Base-by-base conservation (phyloP, 495 filamentous ascomycete species). In the Lophium mytilinum region DNA sequence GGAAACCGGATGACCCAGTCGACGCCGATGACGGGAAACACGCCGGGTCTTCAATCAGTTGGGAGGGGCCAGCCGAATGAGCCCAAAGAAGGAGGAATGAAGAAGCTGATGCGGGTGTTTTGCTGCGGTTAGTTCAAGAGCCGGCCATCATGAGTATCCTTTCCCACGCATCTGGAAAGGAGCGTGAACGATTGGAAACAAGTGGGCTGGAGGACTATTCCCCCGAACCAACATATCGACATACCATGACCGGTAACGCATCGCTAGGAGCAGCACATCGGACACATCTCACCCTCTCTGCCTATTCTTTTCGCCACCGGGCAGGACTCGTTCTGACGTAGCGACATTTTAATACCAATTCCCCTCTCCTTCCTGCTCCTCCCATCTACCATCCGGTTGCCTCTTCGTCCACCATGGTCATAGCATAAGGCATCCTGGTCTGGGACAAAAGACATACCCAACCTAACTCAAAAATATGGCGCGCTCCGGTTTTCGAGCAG, bases 21-120 rank as follows among this genome's bases (percentile, higher is more conserved):
- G 37, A 51, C 55, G 15, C 54, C 51, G 12, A 42, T 45, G 11
- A 37, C 34, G 24, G 19, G 24, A 21, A 56, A 52, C 33, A 12
- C 57, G n/a, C 18, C 37, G 18, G 48, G 34, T 3, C 37, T 47
- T 14, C 19, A 49, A 10, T 52, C 33, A 18, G 37, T 39, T 37
- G 24, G 46, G 48, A 40, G 46, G 37, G 37, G 42, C 34, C 48
- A 58, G 62, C 51, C 50, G 47, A 59, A 59, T 30, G 50, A 53
- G 10, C 37, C 17, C 37, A 65, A 60, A 50, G 53, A 52, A 0
- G 24, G 56, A 34, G 49, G 59, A 34, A n/a, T 37, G 15, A 66
- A 62, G 59, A 67, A 65, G 43, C n/a, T 67, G 17, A 55, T 61
- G 55, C 60, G 55, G 45, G 40, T 61, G 14, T 19, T 65, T 5